Evolutionary conservation across 345 rosid species (phyloP).

Genomic region (Eucalyptus sideroxylon): DNA sequence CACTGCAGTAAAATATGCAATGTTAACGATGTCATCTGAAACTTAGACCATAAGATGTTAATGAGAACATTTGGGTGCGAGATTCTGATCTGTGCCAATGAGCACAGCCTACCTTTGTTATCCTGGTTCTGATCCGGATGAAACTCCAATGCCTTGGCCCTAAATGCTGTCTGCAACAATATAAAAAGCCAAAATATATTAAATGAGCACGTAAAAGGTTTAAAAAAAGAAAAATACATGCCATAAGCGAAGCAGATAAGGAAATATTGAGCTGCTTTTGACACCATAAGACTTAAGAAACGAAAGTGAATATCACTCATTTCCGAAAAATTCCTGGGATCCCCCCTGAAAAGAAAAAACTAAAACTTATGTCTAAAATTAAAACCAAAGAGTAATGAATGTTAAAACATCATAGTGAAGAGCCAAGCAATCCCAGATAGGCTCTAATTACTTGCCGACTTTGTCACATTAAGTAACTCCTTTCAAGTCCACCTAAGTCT

Average conservation of each 20-base stretch:
- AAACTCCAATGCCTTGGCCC: constrained; percentile 78
- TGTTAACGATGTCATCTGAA: background rate
- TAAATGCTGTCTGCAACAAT: constrained; percentile 72
- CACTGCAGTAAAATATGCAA: constrained; percentile 26
- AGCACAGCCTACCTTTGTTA: constrained; percentile 53
- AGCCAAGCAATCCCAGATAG: background rate
- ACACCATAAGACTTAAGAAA: background rate
- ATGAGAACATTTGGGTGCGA: background rate
- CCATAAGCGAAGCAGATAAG: background rate
- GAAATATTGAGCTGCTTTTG: background rate
- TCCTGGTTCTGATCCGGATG: constrained; percentile 96
- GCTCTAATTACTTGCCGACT: background rate
- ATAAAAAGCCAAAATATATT: background rate
- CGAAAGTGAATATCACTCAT: background rate
- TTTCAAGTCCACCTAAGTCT: background rate
- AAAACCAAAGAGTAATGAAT: background rate
- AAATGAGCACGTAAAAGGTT: background rate
- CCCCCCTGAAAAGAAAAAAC: background rate
- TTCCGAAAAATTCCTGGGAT: background rate
- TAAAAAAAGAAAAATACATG: background rate
- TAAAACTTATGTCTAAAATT: background rate
- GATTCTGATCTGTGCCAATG: background rate
- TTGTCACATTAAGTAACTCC: background rate
- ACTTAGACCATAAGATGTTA: background rate
- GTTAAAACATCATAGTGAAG: background rate